Evolutionary conservation across 208 protist species (phyloP), one percentile per base, ranked within the genome.

Genomic region (Crithidia brevicula): DNA sequence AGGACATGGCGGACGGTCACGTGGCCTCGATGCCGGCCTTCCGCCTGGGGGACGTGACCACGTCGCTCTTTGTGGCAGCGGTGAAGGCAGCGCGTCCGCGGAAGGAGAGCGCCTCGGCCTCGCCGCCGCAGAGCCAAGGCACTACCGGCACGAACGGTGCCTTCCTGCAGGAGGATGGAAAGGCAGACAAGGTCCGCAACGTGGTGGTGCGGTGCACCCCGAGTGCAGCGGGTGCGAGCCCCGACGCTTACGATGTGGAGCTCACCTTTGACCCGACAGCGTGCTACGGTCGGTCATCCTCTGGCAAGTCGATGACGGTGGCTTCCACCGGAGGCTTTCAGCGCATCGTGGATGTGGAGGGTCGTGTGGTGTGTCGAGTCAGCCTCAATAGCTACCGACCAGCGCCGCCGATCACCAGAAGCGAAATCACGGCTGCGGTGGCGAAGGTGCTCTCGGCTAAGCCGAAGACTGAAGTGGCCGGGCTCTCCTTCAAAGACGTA

Each of bases 241-340:
- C 20, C 1, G 58, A 72, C 2, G 57, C 51, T 22, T 67, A 85
- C 64, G 25, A 40, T 7, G 22, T 94, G 3, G 40, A 53, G 1
- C 10, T 91, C 38, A 65, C 72, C 0, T 82, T 95, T 34, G 87
- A 95, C 56, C 87, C 86, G 8, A 89, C 82, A 6, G 47, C 78
- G 53, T 58, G 31, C 4, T 72, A 74, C 23, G 83, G 83, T 9
- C 74, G 69, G 27, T 80, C 77, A 0, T 54, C 50, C 2, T 85
- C 83, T 6, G 88, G 85, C 10, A 93, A 92, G 72, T 87, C 85
- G 18, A 22, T 91, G 20, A 74, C 63, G 4, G 86, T 96, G 8
- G 52, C 78, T 36, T 72, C 85, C 1, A 83, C 81, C 16, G 62
- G 59, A 5, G 85, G 85, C 46, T 87, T 80, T 33, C 83, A 77